phyloP scores from a whole-genome alignment of 345 rosid species.

The Psidium guajava region DNA sequence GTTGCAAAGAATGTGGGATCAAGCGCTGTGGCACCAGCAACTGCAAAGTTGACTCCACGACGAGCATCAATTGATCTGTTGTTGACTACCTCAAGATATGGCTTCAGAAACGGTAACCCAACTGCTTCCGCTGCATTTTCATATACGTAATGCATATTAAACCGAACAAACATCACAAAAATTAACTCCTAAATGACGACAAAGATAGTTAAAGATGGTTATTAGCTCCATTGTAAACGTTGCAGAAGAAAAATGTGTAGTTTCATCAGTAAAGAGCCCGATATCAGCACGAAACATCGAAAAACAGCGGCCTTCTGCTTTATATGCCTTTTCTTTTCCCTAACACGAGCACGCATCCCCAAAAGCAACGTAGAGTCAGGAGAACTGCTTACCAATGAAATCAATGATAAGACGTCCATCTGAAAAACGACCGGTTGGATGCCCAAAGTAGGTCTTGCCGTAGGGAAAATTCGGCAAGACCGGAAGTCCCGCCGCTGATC shows the following conservation, averaged over 20 bases:
- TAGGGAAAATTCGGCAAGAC: conserved; percentile 45
- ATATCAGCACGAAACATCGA: background rate
- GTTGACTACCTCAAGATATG: conserved; percentile 25
- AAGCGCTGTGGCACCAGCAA: conserved; percentile 61
- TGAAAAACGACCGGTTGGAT: conserved; percentile 54
- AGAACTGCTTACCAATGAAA: conserved; percentile 35
- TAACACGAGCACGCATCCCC: background rate
- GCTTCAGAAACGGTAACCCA: conserved; percentile 34
- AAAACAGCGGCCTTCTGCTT: background rate
- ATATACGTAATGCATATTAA: background rate
- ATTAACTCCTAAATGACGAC: background rate
- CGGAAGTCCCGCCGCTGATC: conserved; percentile 40
- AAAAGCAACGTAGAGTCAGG: background rate
- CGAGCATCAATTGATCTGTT: conserved; percentile 1
- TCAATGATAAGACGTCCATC: conserved; percentile 70
- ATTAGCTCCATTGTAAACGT: background rate
- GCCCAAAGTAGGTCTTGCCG: conserved; percentile 52
- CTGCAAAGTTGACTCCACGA: conserved; percentile 51
- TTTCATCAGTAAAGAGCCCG: background rate
- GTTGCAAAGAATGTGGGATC: conserved; percentile 22
- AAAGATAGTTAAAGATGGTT: background rate
- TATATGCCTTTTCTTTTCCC: background rate
- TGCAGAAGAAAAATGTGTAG: no score
- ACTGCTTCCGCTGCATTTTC: conserved; percentile 49
- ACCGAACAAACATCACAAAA: background rate